A percentile compares a stretch with the other conserved stretches of the same genome.
These are phyloP conservation scores for Begonia fuchsioides DNA, from an alignment of 306 rosid species.

Conservation along the genomic window DNA sequence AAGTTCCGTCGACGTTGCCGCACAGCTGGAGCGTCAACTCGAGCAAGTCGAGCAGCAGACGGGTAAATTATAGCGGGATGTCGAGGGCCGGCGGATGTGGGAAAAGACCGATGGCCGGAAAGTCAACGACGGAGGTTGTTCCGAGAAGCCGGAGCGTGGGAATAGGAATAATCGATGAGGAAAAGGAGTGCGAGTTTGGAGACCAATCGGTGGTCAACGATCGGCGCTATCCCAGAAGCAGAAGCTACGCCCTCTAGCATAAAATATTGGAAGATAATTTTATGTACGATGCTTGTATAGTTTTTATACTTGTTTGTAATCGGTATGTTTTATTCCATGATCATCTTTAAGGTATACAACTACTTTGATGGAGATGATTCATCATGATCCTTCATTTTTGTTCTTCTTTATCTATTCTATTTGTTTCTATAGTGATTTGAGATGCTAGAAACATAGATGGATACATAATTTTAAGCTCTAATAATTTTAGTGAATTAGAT, in stretches of 20 bases:
- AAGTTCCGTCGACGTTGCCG: conserved; percentile 16
- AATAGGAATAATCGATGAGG: conserved; percentile 58
- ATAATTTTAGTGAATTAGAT: no score
- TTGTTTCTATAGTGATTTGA: no score
- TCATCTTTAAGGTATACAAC: no score
- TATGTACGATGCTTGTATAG: no score
- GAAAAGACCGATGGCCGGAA: conserved; percentile 5
- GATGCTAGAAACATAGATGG: no score
- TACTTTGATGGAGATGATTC: no score
- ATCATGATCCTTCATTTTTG: no score
- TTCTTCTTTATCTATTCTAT: no score
- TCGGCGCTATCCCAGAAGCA: conserved; percentile 24
- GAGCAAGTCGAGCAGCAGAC: conserved; percentile 3
- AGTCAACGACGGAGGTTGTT: conserved; percentile 1
- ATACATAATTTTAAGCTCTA: no score
- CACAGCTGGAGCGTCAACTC: conserved; percentile 33
- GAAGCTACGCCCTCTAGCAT: conserved; percentile 22
- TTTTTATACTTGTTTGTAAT: no score
- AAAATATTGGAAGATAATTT: no score
- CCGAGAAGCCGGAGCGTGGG: conserved; percentile 33
- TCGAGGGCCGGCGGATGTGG: conserved; percentile 19
- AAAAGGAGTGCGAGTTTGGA: conserved; percentile 29
- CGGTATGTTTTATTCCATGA: no score
- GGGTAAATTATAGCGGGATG: conserved; percentile 30
- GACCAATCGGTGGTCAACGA: conserved; percentile 17